A percentile compares a stretch with the other conserved stretches of the same genome.
Conservation (phyloP, 1,139 yeast species). For the Scheffersomyces lignicola region DNA sequence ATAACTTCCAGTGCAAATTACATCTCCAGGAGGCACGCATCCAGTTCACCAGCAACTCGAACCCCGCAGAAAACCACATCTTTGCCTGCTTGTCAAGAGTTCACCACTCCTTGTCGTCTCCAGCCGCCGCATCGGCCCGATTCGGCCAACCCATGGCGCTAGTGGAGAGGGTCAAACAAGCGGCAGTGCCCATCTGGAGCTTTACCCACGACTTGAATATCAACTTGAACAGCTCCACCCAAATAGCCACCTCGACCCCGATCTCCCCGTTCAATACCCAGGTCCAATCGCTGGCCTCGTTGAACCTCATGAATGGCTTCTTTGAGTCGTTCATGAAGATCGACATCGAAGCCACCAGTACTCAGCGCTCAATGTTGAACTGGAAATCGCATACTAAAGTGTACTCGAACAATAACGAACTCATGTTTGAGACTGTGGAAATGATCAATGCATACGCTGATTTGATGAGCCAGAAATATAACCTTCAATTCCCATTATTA, state of each 20-base stretch:
- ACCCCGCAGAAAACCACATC: conserved; percentile 11
- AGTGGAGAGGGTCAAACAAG: conserved; percentile 5
- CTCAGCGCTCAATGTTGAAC: conserved; percentile 20
- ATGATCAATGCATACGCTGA: conserved; percentile 35
- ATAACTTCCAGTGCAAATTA: conserved; percentile 8
- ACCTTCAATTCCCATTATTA: conserved; percentile 40
- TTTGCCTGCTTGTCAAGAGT: conserved; percentile 12
- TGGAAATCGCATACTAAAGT: conserved; percentile 39
- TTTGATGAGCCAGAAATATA: conserved; percentile 17
- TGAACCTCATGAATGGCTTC: conserved; percentile 25
- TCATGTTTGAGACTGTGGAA: conserved; percentile 30
- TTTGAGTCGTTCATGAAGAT: conserved; percentile 32
- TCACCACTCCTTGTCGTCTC: not conserved
- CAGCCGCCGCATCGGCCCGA: not conserved
- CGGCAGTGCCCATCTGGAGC: conserved; percentile 12
- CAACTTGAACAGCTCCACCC: conserved; percentile 5
- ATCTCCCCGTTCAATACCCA: conserved; percentile 12
- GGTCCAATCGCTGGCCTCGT: conserved; percentile 7
- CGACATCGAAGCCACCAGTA: conserved; percentile 14
- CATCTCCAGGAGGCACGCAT: conserved; percentile 13
- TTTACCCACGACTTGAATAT: conserved; percentile 14
- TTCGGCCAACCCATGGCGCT: not conserved
- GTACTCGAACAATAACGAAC: conserved; percentile 21
- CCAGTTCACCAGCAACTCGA: conserved; percentile 10
- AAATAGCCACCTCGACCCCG: conserved; percentile 13